A percentile compares a stretch with the other conserved stretches of the same genome.
Conservation (phyloP, 768 basidiomycete species). For the Gautieria morchelliformis region DNA sequence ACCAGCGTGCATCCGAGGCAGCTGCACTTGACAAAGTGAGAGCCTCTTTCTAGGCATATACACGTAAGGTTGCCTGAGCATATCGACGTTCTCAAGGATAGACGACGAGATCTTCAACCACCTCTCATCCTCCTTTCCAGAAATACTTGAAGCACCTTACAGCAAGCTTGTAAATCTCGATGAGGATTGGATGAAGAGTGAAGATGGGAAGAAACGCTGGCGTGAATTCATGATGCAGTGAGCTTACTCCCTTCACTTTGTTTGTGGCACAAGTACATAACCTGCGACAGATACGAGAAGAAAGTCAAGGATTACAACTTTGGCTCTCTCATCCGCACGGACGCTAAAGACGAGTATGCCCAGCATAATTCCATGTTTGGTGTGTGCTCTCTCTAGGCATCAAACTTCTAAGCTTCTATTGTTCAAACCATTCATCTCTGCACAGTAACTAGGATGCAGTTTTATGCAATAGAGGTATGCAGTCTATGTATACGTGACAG, state of each 20-base stretch:
- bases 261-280: background rate
- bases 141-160: slow-evolving; percentile 35
- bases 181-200: slow-evolving; percentile 90
- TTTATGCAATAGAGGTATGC: slow-evolving; percentile 82
- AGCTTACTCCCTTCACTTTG: slow-evolving; percentile 16
- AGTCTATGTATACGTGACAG: slow-evolving; percentile 5
- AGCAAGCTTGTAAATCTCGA: slow-evolving; percentile 50
- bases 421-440: background rate
- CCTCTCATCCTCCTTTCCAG: slow-evolving; percentile 71
- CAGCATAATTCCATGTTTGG: slow-evolving; percentile 95
- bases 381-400: slow-evolving; percentile 23
- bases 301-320: slow-evolving; percentile 94
- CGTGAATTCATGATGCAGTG: slow-evolving; percentile 74
- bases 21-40: slow-evolving; percentile 74
- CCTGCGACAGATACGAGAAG: slow-evolving; percentile 62
- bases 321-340: slow-evolving; percentile 83
- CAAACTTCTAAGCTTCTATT: background rate
- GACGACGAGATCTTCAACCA: slow-evolving; percentile 91
- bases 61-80: background rate
- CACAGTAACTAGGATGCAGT: slow-evolving; percentile 72
- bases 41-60: slow-evolving; percentile 13
- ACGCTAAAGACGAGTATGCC: slow-evolving; percentile 72
- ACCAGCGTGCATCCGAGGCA: slow-evolving; percentile 68
- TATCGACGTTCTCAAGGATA: slow-evolving; percentile 34
- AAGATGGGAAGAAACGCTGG: slow-evolving; percentile 84